Evolutionary conservation across 1,139 yeast genomes (phyloP).

Genomic region (Diutina pseudorugosa): DNA sequence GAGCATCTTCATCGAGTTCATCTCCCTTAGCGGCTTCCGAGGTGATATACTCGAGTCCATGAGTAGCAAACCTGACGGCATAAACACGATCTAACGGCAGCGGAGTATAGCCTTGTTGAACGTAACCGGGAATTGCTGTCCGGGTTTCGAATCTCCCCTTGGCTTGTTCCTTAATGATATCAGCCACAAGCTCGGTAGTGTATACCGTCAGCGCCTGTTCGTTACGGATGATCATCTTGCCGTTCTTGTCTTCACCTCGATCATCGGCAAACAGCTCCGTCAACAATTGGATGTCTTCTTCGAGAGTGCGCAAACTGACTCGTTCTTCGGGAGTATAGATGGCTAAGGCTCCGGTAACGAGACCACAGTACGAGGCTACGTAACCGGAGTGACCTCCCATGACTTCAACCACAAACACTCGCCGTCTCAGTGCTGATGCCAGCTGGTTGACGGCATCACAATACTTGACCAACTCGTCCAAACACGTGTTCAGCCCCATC

Average conservation of each 20-base stretch:
- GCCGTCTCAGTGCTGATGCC: slow-evolving; percentile 87
- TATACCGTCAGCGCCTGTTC: slow-evolving; percentile 61
- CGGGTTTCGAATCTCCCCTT: slow-evolving; percentile 60
- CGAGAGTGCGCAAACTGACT: slow-evolving; percentile 57
- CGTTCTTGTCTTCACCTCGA: slow-evolving; percentile 71
- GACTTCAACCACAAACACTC: slow-evolving; percentile 92
- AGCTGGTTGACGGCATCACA: slow-evolving; percentile 94
- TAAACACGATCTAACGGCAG: slow-evolving; percentile 65
- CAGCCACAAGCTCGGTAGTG: slow-evolving; percentile 54
- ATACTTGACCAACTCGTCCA: slow-evolving; percentile 79
- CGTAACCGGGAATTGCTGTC: slow-evolving; percentile 75
- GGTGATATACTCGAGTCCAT: slow-evolving; percentile 61
- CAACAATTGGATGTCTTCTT: slow-evolving; percentile 63
- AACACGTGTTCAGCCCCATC: slow-evolving; percentile 86
- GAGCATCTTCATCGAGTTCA: background rate
- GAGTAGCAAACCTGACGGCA: slow-evolving; percentile 59
- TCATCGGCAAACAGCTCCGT: slow-evolving; percentile 59
- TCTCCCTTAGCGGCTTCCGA: slow-evolving; percentile 41
- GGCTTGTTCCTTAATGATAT: slow-evolving; percentile 55
- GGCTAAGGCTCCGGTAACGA: slow-evolving; percentile 86
- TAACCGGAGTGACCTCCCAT: slow-evolving; percentile 97
- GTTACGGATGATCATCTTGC: slow-evolving; percentile 59
- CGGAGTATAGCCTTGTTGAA: slow-evolving; percentile 76
- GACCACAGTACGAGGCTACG: slow-evolving; percentile 79
- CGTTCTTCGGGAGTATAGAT: slow-evolving; percentile 90